phyloP scores from a whole-genome alignment of 805 yeast genomes.

The Barnettozyma populi region DNA sequence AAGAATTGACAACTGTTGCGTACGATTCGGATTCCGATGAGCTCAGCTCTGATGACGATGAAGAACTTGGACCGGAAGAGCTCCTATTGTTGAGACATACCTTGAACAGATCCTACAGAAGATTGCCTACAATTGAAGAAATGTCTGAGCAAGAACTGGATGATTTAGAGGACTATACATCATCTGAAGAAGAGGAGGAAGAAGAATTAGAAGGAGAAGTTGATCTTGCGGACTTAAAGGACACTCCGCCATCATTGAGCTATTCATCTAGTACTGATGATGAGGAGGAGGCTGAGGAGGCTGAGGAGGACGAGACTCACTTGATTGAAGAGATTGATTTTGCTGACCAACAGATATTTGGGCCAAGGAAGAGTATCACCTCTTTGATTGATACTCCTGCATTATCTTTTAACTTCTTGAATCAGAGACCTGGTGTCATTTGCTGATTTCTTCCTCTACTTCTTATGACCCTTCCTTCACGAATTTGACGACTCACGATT shows the following conservation, averaged over 20 bases:
- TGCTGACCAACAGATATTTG: conserved; percentile 2
- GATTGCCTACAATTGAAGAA: conserved; percentile 23
- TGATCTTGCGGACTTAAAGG: conserved; percentile 18
- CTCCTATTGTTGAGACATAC: conserved; percentile 5
- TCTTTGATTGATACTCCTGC: not conserved
- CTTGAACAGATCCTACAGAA: conserved; percentile 13
- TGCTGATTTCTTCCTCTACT: not conserved
- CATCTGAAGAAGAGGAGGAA: conserved; percentile 12
- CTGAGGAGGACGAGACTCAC: conserved; percentile 9
- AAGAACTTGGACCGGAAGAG: conserved; percentile 1
- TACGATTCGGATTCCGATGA: conserved; percentile 12
- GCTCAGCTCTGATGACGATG: conserved; percentile 11
- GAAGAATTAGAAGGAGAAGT: conserved; percentile 12
- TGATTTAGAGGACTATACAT: conserved; percentile 10
- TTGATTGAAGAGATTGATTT: conserved; percentile 7
- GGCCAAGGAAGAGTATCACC: not conserved
- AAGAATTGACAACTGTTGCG: conserved; percentile 3
- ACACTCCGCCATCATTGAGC: conserved; percentile 15
- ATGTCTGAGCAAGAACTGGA: conserved; percentile 17
- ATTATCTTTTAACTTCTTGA: not conserved
- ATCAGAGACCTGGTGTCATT: conserved; percentile 1
- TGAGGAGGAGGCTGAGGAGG: conserved; percentile 9
- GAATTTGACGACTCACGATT: not conserved
- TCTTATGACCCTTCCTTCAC: not conserved
- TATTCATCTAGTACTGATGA: conserved; percentile 17